Conservation (phyloP, 2,329 filamentous ascomycete genomes). For the Stachybotrys chartarum region DNA sequence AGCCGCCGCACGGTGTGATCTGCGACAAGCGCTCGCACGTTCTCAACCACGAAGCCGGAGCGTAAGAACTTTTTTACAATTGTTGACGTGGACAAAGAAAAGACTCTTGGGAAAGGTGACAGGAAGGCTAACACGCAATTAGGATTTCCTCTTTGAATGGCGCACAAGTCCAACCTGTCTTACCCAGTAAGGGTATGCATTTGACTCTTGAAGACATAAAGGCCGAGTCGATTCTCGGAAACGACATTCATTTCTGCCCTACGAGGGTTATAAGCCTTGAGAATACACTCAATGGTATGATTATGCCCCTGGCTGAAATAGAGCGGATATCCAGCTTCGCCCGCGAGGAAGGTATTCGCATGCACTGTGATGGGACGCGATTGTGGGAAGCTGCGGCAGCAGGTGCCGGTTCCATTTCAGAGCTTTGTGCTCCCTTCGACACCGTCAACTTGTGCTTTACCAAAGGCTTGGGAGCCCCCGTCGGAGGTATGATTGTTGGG, state of each 20-base stretch:
- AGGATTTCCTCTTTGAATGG: no score
- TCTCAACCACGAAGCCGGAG: conserved; percentile 53
- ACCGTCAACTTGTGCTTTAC: conserved; percentile 69
- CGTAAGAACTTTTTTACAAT: no score
- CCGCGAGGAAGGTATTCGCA: conserved; percentile 46
- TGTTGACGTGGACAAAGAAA: no score
- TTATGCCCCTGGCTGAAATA: conserved; percentile 66
- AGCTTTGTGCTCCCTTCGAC: conserved; percentile 61
- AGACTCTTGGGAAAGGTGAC: no score
- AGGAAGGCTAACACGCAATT: no score
- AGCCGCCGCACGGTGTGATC: conserved; percentile 17
- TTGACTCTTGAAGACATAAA: conserved; percentile 69
- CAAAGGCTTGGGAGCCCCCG: conserved; percentile 71
- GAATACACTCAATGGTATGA: conserved; percentile 69
- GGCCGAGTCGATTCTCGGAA: conserved; percentile 17
- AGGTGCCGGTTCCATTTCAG: conserved; percentile 55
- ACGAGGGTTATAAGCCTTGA: conserved; percentile 73
- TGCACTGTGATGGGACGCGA: conserved; percentile 70
- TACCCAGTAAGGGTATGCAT: conserved; percentile 62
- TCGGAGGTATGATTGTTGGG: conserved; percentile 65
- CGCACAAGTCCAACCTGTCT: no score
- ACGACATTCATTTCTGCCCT: conserved; percentile 60
- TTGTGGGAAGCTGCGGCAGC: conserved; percentile 69
- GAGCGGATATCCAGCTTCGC: conserved; percentile 62
- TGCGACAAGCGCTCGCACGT: conserved; percentile 68